Base-by-base conservation (phyloP, 192 early-diverging fungal species). In the Coemansia reversa region DNA sequence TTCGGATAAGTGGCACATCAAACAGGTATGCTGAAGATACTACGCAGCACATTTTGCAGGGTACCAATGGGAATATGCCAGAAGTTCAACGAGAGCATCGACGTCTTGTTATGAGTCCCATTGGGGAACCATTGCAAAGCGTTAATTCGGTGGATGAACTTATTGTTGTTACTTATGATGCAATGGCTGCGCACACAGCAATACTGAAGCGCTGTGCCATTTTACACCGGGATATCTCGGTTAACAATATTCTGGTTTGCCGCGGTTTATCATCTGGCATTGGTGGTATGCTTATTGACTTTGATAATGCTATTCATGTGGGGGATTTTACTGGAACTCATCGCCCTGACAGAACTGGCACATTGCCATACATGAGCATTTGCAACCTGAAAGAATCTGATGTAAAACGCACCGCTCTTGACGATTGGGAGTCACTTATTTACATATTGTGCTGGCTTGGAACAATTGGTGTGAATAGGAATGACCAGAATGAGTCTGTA, bases 381-480 rank as follows among this genome's bases (percentile, higher is more conserved):
- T 4, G 18, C 19, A 72, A 72, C 19, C 57, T 77, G 12, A 49
- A 56, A 14, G 16, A 35, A 5, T 22, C 25, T 18, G 5, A 12
- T 12, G 55, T 52, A 1, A 7, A 27, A 20, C 55, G 68, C 24
- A 64, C 64, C 0, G 58, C 39, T 0, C 45, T 76, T 1, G 67
- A 76, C 39, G 74, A 76, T 24, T 70, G 67, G 74, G 74, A 76
- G 22, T 70, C 69, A 12, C 11, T 76, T 9, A 33, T 76, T 4
- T 70, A 70, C 24, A 7, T 76, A 9, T 11, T 76, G 30, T 32
- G 30, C 7, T 32, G 30, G 30, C 30, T 32, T 32, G 7, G 30
- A 32, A 7, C 30, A 32, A 32, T 32, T 32, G 30, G 30, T 7
- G 30, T 32, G 4, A 32, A 32, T 32, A 32, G 30, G 30, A 7